Conservation (phyloP, 2,329 filamentous ascomycete genomes). For the Arthrobotrys megalospora region DNA sequence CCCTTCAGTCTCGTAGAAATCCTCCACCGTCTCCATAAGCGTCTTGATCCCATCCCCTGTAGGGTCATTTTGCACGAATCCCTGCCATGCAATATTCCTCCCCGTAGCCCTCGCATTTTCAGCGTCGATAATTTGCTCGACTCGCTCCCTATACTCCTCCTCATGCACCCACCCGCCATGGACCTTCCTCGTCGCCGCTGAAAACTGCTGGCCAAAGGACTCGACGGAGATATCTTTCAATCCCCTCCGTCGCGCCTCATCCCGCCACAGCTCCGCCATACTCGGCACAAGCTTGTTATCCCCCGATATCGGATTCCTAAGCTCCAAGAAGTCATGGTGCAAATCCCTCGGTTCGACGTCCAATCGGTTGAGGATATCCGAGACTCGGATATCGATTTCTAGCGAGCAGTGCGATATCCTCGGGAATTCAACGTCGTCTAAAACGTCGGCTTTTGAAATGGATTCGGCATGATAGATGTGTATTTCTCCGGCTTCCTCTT, state of each 20-base stretch:
- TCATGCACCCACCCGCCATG: slow-evolving; percentile 95
- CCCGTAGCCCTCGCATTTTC: slow-evolving; percentile 73
- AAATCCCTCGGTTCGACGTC: slow-evolving; percentile 82
- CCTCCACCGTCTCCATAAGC: slow-evolving; percentile 84
- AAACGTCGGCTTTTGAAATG: slow-evolving; percentile 74
- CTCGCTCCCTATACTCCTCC: slow-evolving; percentile 80
- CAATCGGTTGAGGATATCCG: slow-evolving; percentile 86
- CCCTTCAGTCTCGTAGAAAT: slow-evolving; percentile 76
- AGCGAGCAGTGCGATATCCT: slow-evolving; percentile 89
- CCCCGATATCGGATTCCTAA: slow-evolving; percentile 74
- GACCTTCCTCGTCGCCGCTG: slow-evolving; percentile 81
- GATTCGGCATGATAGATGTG: slow-evolving; percentile 87
- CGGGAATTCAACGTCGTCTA: slow-evolving; percentile 77
- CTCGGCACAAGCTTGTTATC: slow-evolving; percentile 90
- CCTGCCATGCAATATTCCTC: slow-evolving; percentile 74
- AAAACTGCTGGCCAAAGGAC: slow-evolving; percentile 84
- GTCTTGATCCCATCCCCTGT: slow-evolving; percentile 79
- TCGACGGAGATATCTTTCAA: slow-evolving; percentile 79
- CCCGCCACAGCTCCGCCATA: slow-evolving; percentile 93
- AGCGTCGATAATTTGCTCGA: slow-evolving; percentile 75
- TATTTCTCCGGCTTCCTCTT: slow-evolving; percentile 74
- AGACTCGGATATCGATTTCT: slow-evolving; percentile 89
- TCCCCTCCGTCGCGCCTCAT: slow-evolving; percentile 84
- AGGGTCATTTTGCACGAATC: slow-evolving; percentile 74
- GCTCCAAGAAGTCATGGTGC: slow-evolving; percentile 89